Evolutionary conservation across 768 basidiomycete genomes (phyloP).

Genomic region (Termitomyces eurrhizus): DNA sequence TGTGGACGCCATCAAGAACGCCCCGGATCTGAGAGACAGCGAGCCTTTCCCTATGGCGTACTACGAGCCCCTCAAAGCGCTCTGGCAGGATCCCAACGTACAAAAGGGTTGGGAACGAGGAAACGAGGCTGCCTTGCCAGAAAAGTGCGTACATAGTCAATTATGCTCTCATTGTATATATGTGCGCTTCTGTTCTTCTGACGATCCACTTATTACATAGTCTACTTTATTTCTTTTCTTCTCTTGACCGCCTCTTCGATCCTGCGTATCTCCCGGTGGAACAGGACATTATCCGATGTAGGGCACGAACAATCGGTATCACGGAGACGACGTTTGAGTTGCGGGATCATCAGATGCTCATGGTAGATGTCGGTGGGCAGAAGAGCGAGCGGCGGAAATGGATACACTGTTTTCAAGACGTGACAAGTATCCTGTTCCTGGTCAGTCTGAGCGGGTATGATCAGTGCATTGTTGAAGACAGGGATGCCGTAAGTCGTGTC

Average conservation of each 20-base stretch:
- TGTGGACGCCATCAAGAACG: conserved; percentile 61
- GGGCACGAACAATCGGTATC: conserved; percentile 88
- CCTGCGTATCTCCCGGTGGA: conserved; percentile 70
- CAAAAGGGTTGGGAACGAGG: conserved; percentile 76
- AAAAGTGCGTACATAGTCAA: conserved; percentile 52
- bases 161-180: neutral
- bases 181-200: conserved; percentile 3
- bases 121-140: conserved; percentile 89
- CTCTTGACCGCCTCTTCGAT: conserved; percentile 77
- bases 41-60: conserved; percentile 75
- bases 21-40: conserved; percentile 70
- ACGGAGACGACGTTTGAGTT: conserved; percentile 84
- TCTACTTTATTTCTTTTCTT: conserved; percentile 71
- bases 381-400: conserved; percentile 91
- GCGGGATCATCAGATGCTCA: conserved; percentile 78
- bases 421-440: conserved; percentile 88
- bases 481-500: conserved; percentile 68
- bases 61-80: conserved; percentile 56
- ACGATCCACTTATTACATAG: conserved; percentile 29
- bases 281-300: conserved; percentile 84
- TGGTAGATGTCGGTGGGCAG: conserved; percentile 94
- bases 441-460: conserved; percentile 93
- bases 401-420: conserved; percentile 95
- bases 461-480: conserved; percentile 90
- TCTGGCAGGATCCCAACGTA: conserved; percentile 79